A percentile compares a stretch with the other conserved stretches of the same genome.
phyloP scores from a whole-genome alignment of 345 rosid species.

The Linum tenue region DNA sequence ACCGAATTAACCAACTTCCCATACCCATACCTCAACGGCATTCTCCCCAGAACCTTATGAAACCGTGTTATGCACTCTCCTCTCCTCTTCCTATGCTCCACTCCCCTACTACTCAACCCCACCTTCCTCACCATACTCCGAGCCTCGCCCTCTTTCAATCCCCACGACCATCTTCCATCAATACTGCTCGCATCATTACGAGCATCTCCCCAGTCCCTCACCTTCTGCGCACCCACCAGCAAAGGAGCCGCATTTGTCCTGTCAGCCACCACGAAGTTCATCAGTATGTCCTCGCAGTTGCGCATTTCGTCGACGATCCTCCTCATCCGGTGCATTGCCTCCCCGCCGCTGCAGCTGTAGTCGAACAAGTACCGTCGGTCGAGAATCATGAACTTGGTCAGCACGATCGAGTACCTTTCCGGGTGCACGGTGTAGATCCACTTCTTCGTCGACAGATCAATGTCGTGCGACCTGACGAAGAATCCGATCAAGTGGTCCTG shows the following conservation, averaged over 20 bases:
- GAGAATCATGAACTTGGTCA: constrained; percentile 66
- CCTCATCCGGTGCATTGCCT: constrained; percentile 42
- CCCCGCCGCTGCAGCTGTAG: constrained; percentile 56
- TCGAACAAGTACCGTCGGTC: constrained; percentile 38
- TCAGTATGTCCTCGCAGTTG: constrained; percentile 68
- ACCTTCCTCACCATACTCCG: constrained; percentile 30
- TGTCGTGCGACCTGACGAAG: constrained; percentile 54
- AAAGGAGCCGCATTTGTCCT: constrained; percentile 42
- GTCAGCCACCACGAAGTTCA: constrained; percentile 64
- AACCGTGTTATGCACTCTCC: constrained; percentile 51
- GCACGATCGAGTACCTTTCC: constrained; percentile 51
- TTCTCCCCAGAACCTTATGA: constrained; percentile 48
- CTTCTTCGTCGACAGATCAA: constrained; percentile 34
- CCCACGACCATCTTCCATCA: not conserved
- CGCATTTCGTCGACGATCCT: constrained; percentile 39
- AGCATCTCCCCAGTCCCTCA: constrained; percentile 70
- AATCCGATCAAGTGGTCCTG: constrained; percentile 44
- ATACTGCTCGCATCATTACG: constrained; percentile 27
- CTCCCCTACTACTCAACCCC: constrained; percentile 58
- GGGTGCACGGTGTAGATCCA: constrained; percentile 79
- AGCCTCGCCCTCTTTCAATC: constrained; percentile 4
- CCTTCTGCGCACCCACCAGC: constrained; percentile 56
- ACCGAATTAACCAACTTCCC: constrained; percentile 53
- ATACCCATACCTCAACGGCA: constrained; percentile 56
- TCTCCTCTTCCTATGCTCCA: constrained; percentile 65